Evolutionary conservation across 441 rosid genomes (phyloP), one percentile per base, ranked within the genome.

Genomic region (Geranium incanum): DNA sequence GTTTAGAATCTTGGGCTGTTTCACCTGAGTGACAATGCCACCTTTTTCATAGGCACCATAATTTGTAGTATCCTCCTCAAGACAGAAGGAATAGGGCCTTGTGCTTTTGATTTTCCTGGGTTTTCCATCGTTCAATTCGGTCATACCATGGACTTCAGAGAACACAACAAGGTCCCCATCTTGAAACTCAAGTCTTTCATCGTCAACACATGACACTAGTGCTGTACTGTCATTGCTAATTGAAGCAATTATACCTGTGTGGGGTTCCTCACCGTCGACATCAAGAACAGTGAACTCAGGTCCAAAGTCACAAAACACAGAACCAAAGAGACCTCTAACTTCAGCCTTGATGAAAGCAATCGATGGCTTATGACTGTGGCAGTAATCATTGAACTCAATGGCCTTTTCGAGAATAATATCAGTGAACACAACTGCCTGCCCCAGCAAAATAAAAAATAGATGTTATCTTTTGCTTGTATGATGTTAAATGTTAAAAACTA

Each of bases 1-100:
- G 64, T 83, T 85, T 83, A 92, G 78, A 45, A 87, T 79, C 81
- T 92, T 90, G 36, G 96, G 88, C 74, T 86, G 86, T 76, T 92
- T 92, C 83, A 87, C 93, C 79, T 92, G 97, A 66, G 97, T 92
- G 71, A 90, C 97, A 75, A 92, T 92, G 68, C 96, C 97, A 81
- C 96, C 97, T 79, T 81, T 90, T 68, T 78, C 80, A 79, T 90
- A 90, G 28, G 88, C 62, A 33, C 88, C 87, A 69, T 72, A 86
- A 67, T 83, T 76, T 16, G 93, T 67, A 37, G 97, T 85, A 78
- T 92, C 96, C 81, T 90, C 95, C 41, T 92, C 97, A 23, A 92
- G 87, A 41, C 71, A 79, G 75, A 92, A 92, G 7, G 97, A 87
- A 76, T 87, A 90, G 1, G 97, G 93, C 70, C 96, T 87, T 3